Evolutionary conservation across 2,329 filamentous ascomycete species (phyloP), one percentile per base, ranked within the genome.

Genomic region (Fusarium lyarnte): DNA sequence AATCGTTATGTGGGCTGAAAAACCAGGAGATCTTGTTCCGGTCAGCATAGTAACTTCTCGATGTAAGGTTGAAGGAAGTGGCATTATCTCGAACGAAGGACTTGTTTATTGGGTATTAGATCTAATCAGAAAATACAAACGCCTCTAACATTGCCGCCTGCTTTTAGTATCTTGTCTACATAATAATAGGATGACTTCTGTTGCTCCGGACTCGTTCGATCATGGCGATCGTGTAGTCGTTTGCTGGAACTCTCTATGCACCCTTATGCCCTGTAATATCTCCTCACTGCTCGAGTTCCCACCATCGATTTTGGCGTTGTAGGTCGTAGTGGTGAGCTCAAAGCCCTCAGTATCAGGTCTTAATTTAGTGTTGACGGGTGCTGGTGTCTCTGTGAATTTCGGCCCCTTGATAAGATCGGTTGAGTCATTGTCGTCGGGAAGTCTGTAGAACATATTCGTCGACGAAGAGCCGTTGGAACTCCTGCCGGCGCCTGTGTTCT

Each of bases 231-330:
- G 66, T 39, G 49, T 68, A 35, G 69, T 78, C 14, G 79, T 78
- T 27, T 77, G 80, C 33, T 78, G 75, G 58, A 84, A 81, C 14
- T 82, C 80, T 19, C 53, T 83, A 4, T 82, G 75, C 6, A 84
- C 81, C n/a, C 79, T 69, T 14, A 84, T 84, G 2, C 80, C 78
- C 41, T 82, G 79, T 41, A 84, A 63, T 2, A 84, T 79, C 25
- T 83, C 82, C 29, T 84, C 81, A 3, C 78, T 80, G n/a, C 77
- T 77, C 4, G 75, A 75, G 31, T 78, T 77, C 3, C 75, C 75
- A 8, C 70, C 70, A 8, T 78, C 75, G 4, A 58, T 65, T n/a
- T 68, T 75, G 2, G 77, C 71, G 46, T 79, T 77, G 52, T 76
- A 80, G 11, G 77, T 81, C 33, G 77, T 78, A 5, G 81, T 78